These are phyloP conservation scores for Dichotomocladium elegans DNA, from an alignment of 371 early-diverging fungal genomes.

Conservation along the genomic window DNA sequence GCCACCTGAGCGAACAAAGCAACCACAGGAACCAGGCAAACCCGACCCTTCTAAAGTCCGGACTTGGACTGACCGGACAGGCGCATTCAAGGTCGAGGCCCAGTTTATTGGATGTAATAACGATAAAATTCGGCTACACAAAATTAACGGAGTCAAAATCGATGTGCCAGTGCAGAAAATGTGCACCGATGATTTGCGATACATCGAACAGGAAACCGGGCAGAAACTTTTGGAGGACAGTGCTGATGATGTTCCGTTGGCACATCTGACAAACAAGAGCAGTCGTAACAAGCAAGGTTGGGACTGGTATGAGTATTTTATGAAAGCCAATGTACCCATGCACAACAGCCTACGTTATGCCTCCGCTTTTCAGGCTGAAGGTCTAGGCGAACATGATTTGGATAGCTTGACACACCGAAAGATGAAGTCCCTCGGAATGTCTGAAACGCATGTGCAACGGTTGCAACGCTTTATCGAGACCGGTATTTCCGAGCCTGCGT, in stretches of 20 bases:
- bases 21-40: slow-evolving; percentile 26
- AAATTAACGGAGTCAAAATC: slow-evolving; percentile 91
- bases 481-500: slow-evolving; percentile 28
- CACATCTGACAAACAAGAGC: slow-evolving; percentile 25
- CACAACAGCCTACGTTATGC: slow-evolving; percentile 77
- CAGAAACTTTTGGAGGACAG: slow-evolving; percentile 42
- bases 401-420: slow-evolving; percentile 68
- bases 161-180: slow-evolving; percentile 90
- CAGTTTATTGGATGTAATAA: slow-evolving; percentile 73
- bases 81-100: slow-evolving; percentile 89
- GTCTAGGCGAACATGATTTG: slow-evolving; percentile 68
- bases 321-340: slow-evolving; percentile 68
- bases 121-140: slow-evolving; percentile 87
- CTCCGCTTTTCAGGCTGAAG: slow-evolving; percentile 72
- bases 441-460: slow-evolving; percentile 80
- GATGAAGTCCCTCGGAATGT: slow-evolving; percentile 73
- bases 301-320: slow-evolving; percentile 90
- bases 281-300: slow-evolving; percentile 32
- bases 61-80: slow-evolving; percentile 91
- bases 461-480: slow-evolving; percentile 60
- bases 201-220: slow-evolving; percentile 58
- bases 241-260: slow-evolving; percentile 48
- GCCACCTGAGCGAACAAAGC: slow-evolving; percentile 23
- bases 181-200: slow-evolving; percentile 68
- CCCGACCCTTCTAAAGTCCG: slow-evolving; percentile 67